Base-by-base conservation (phyloP, 1,139 yeast species). In the Hemisphaericaspora lyxosophila region DNA sequence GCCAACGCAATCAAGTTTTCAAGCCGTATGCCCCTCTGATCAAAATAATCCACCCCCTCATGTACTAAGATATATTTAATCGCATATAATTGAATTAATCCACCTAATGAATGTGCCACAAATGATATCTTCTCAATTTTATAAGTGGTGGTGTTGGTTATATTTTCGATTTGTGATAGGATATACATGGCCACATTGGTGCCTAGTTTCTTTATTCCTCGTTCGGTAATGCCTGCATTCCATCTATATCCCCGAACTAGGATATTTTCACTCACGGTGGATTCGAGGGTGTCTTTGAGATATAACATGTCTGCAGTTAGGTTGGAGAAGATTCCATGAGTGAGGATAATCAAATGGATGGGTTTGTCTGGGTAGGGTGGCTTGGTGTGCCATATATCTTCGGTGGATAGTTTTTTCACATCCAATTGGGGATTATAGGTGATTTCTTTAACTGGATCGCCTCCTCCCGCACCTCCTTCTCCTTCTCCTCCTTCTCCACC, bases 241-340 rank as follows among this genome's bases (percentile, higher is more conserved):
- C 84, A 94, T 15, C 77, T 73, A 54, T 69, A 92, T 0, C 97
- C 97, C 47, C 89, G 71, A 2, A 92, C 87, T 15, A 90, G 71
- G 3, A 89, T 56, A 47, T 83, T 82, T 43, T 84, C 88, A 26
- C 61, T 55, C 5, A 81, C 83, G 13, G 67, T 69, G 24, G 59
- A 53, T 48, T 88, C 95, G 6, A 92, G 73, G 47, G 78, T 73
- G 50, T 92, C 97, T 56, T 88, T 90, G 30, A 89, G 46, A 52
- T 85, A 92, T 28, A 84, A 71, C 92, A 92, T 77, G 58, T 92
- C 98, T 0, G 96, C 89, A 0, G 94, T 80, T 1, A 85, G 77
- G 54, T 92, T 92, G 0, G 97, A 86, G 56, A 89, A 95, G 26
- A 92, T 67, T 0, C 98, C 98, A 61, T 92, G 98, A 0, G 96